Conservation (phyloP, 2,329 filamentous ascomycete species). For the Tolypocladium nubicola region DNA sequence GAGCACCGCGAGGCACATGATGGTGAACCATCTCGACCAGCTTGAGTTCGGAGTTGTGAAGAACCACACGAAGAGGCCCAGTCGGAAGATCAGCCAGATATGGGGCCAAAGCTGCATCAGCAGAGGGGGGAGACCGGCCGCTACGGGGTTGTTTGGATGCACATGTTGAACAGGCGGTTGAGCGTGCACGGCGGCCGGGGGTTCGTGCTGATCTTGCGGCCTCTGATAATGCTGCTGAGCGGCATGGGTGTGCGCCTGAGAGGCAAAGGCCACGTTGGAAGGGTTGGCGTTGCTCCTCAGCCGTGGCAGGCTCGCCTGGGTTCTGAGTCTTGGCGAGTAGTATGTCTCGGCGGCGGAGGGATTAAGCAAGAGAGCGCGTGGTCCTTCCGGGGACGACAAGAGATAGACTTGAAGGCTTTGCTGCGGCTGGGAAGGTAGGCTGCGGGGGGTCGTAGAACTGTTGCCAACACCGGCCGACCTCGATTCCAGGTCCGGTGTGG, state of each 20-base stretch:
- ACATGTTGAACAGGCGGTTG: conserved; percentile 11
- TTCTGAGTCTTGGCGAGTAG: conserved; percentile 31
- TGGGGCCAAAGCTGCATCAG: conserved; percentile 42
- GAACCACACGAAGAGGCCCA: conserved; percentile 53
- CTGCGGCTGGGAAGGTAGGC: conserved; percentile 11
- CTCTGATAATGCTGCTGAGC: conserved; percentile 9
- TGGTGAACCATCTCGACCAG: conserved; percentile 48
- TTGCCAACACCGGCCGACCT: conserved; percentile 22
- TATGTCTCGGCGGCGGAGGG: conserved; percentile 37
- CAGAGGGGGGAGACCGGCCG: conserved; percentile 19
- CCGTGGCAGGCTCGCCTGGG: conserved; percentile 15
- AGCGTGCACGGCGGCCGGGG: conserved; percentile 6
- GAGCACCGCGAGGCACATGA: conserved; percentile 40
- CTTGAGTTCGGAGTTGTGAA: conserved; percentile 48
- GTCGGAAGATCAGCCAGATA: conserved; percentile 48
- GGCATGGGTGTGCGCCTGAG: conserved; percentile 2
- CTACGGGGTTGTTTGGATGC: conserved; percentile 29
- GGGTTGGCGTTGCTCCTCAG: conserved; percentile 11
- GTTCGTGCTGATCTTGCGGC: conserved; percentile 5
- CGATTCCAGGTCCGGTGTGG: conserved; percentile 31
- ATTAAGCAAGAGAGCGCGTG: conserved; percentile 46
- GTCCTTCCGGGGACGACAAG: conserved; percentile 48
- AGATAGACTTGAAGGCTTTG: conserved; percentile 45
- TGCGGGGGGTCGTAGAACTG: conserved; percentile 14
- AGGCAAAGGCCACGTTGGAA: conserved; percentile 3